Evolutionary conservation across 306 rosid genomes (phyloP), one percentile per base, ranked within the genome.

Genomic region (Gleditsia sinensis): DNA sequence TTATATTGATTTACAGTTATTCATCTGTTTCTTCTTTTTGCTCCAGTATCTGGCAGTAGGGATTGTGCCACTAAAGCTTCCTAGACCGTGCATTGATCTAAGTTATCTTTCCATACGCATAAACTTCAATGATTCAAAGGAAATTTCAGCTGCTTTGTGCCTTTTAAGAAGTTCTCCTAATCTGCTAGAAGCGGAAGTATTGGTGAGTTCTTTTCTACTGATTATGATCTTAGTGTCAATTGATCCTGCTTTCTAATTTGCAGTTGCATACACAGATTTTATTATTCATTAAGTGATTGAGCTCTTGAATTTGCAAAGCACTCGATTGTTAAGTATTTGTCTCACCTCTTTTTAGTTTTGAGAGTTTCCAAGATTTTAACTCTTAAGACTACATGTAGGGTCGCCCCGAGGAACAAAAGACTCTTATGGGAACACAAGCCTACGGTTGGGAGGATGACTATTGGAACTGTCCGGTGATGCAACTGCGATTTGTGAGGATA

Each of bases 41-140:
- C 32, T 79, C 69, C 85, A 87, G 88, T 83, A 85, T 87, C 77
- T 87, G 81, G 81, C 91, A 23, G 13, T 43, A 33, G 91, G 88
- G 21, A n/a, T 54, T 33, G 79, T 85, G 69, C 86, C 85, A 27
- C 49, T 14, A 42, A 79, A 21, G 67, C 86, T 86, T 53, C 85
- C 88, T 25, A 77, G 68, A 59, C 83, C 68, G 55, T 83, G 86
- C 80, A 7, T n/a, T 28, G 81, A 81, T 83, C 81, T 89, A 55
- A 81, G 39, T 61, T 89, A 62, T 61, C 91, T 89, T 65, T 89
- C 91, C 12, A 5, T 85, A 23, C 79, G 83, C 68, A 78, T 89
- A 39, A 83, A 85, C 83, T 83, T 87, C 81, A 71, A 72, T 32
- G 89, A 84, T 49, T 10, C 37, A 20, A 85, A 84, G 42, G 91